phyloP scores from a whole-genome alignment of 192 early-diverging fungal genomes.

The Rhizoclosmatium globosum region DNA sequence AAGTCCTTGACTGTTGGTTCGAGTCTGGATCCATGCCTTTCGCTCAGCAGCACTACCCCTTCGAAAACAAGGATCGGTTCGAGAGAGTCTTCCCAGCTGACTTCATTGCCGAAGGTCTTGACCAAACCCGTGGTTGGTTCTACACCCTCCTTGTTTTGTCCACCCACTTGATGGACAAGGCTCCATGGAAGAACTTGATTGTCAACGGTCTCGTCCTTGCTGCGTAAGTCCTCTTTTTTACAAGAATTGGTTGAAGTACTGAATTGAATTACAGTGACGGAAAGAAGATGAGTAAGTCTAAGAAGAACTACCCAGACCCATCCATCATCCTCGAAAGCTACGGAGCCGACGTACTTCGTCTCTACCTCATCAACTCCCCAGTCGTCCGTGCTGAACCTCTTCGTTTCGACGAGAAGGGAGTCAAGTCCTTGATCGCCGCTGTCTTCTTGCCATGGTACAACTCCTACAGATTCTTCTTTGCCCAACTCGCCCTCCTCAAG shows the following conservation, averaged over 20 bases:
- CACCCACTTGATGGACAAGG: constrained; percentile 92
- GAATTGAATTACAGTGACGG: constrained; percentile 73
- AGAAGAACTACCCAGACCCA: constrained; percentile 99
- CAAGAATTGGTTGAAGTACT: neutral
- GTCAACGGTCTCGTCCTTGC: constrained; percentile 96
- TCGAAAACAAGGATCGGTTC: constrained; percentile 94
- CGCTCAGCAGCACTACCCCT: constrained; percentile 99
- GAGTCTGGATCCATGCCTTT: constrained; percentile 99
- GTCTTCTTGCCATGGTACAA: constrained; percentile 99
- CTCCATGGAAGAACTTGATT: constrained; percentile 98
- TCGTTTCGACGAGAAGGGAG: constrained; percentile 95
- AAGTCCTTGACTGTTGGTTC: constrained; percentile 99
- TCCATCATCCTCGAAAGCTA: constrained; percentile 80
- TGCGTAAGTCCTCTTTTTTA: constrained; percentile 50
- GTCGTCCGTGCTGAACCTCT: constrained; percentile 96
- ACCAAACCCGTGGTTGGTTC: constrained; percentile 99
- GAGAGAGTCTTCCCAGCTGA: constrained; percentile 92
- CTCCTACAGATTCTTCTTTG: constrained; percentile 94
- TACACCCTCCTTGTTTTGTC: constrained; percentile 98
- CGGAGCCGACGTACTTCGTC: constrained; percentile 91
- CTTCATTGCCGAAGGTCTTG: constrained; percentile 99
- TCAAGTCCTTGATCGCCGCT: constrained; percentile 92
- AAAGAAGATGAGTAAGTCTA: constrained; percentile 98
- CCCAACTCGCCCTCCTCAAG: constrained; percentile 88
- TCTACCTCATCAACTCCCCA: constrained; percentile 98